A percentile compares a stretch with the other conserved stretches of the same genome.
Evolutionary conservation across 768 basidiomycete species (phyloP).

Genomic region (Pleurotus salmoneostramineus): DNA sequence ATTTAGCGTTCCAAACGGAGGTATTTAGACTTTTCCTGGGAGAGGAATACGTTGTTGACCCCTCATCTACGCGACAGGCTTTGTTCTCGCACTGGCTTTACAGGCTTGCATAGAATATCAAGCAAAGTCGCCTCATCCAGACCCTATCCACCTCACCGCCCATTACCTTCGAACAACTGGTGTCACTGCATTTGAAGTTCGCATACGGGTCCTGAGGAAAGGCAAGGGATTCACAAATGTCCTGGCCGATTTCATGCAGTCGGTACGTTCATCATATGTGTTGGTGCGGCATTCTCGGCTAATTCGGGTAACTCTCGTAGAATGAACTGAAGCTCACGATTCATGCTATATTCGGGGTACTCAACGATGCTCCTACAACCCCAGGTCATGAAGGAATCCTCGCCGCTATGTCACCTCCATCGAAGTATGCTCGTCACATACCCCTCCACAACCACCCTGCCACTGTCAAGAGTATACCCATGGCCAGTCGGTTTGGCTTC

Average conservation of each 20-base stretch:
- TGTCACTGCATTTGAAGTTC: conserved; percentile 39
- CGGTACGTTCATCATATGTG: conserved; percentile 27
- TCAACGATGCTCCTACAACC: conserved; percentile 25
- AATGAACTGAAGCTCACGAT: conserved; percentile 40
- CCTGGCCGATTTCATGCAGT: conserved; percentile 55
- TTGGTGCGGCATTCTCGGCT: background rate
- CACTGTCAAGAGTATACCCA: conserved; percentile 18
- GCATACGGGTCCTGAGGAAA: conserved; percentile 40
- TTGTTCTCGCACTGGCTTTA: conserved; percentile 50
- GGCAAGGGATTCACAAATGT: conserved; percentile 56
- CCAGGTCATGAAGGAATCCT: conserved; percentile 11
- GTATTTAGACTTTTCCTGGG: conserved; percentile 20
- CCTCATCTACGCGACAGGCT: conserved; percentile 34
- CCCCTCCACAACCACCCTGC: conserved; percentile 56
- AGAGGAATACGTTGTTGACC: background rate
- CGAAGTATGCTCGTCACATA: conserved; percentile 54
- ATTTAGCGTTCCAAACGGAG: conserved; percentile 51
- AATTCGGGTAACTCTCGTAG: conserved; percentile 24
- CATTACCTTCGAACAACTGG: conserved; percentile 50
- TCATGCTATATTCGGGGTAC: conserved; percentile 55
- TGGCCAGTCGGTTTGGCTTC: conserved; percentile 30
- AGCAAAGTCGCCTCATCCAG: conserved; percentile 39
- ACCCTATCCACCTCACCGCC: conserved; percentile 58
- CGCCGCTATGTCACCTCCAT: conserved; percentile 42
- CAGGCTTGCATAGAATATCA: conserved; percentile 54